A percentile compares a stretch with the other conserved stretches of the same genome.
phyloP scores from a whole-genome alignment of 768 basidiomycete species.

The Dictyophora rubrovolvata region DNA sequence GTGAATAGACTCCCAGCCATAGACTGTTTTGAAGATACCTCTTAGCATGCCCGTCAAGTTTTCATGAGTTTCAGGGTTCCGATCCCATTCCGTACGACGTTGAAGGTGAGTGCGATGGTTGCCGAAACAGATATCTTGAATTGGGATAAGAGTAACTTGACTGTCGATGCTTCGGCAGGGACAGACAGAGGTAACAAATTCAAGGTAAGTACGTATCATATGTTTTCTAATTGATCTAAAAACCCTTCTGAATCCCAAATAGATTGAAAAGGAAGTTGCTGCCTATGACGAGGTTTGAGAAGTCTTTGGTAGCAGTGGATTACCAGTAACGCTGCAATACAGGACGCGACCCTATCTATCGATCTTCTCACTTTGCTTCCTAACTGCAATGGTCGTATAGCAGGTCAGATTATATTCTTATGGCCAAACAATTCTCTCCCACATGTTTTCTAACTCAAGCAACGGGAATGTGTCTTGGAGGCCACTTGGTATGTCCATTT shows the following conservation, averaged over 20 bases:
- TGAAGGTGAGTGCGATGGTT: constrained; percentile 41
- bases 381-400: constrained; percentile 90
- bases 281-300: constrained; percentile 75
- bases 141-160: too few relatives aligned
- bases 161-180: constrained; percentile 29
- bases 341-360: constrained; percentile 74
- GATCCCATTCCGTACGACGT: constrained; percentile 82
- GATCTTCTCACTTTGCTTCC: constrained; percentile 61
- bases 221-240: not conserved
- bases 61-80: constrained; percentile 88
- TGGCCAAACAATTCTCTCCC: constrained; percentile 5
- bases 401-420: constrained; percentile 36
- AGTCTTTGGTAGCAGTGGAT: not conserved
- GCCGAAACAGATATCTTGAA: too few relatives aligned
- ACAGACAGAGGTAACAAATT: constrained; percentile 89
- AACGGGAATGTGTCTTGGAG: constrained; percentile 88
- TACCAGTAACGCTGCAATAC: not conserved
- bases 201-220: constrained; percentile 43
- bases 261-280: constrained; percentile 82
- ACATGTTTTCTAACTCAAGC: constrained; percentile 29
- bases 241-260: not conserved
- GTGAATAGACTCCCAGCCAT: constrained; percentile 15
- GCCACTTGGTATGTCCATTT: constrained; percentile 52
- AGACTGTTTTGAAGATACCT: not conserved
- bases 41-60: constrained; percentile 71